These are phyloP conservation scores for Rhododendron ovatum DNA, from an alignment of 148 eudicot genomes.

Conservation along the genomic window DNA sequence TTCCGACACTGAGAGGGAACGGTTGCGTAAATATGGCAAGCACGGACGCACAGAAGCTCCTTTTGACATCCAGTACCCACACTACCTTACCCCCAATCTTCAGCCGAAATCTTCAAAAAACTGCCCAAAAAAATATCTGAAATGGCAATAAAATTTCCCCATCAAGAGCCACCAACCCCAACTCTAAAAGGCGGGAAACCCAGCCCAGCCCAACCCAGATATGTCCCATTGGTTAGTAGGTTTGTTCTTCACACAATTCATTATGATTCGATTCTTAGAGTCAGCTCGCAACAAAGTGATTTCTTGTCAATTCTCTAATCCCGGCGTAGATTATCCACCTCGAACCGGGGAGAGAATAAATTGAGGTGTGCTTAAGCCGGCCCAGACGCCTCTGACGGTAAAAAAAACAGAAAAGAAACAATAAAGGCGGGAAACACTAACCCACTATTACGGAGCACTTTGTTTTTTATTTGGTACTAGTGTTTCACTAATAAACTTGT, in stretches of 20 bases:
- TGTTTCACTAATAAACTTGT: background rate
- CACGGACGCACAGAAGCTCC: background rate
- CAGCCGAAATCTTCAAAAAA: background rate
- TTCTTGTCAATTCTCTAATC: too few species aligned
- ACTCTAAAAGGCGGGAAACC: background rate
- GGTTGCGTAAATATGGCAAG: background rate
- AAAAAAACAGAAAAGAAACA: too few species aligned
- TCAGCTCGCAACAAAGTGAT: too few species aligned
- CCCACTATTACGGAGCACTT: background rate
- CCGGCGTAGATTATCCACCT: fast-evolving
- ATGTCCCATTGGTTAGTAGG: too few species aligned
- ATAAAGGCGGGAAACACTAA: background rate
- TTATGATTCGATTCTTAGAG: background rate
- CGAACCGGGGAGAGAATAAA: too few species aligned
- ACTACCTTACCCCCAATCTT: background rate
- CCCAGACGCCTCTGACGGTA: too few species aligned
- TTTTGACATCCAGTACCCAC: background rate
- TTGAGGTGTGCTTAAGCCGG: too few species aligned
- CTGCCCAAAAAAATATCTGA: background rate
- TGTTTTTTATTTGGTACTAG: background rate
- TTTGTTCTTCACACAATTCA: too few species aligned
- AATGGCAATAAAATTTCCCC: background rate
- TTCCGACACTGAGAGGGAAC: background rate
- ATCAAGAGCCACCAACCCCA: background rate
- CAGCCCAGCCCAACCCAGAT: too few species aligned